phyloP scores from a whole-genome alignment of 1,139 yeast species.

The Hyphopichia khmerensis region DNA sequence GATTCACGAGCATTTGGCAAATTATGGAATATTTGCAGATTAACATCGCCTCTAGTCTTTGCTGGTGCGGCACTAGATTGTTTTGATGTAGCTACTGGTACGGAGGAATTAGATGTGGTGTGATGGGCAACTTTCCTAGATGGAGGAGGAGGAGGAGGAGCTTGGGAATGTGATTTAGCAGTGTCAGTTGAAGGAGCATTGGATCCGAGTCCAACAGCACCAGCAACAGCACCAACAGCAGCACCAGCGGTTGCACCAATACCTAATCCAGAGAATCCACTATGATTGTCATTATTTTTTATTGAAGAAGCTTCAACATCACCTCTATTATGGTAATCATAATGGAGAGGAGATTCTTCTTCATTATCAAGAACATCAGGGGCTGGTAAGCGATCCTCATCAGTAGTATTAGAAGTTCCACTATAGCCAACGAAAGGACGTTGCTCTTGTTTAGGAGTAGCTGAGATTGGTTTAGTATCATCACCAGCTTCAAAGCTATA shows the following conservation, averaged over 20 bases:
- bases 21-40: slow-evolving; percentile 55
- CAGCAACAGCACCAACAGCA: background rate
- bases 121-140: slow-evolving; percentile 58
- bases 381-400: slow-evolving; percentile 14
- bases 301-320: background rate
- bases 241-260: slow-evolving; percentile 2
- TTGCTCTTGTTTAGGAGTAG: slow-evolving; percentile 24
- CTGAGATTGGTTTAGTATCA: slow-evolving; percentile 30
- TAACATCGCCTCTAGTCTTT: slow-evolving; percentile 42
- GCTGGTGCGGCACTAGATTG: background rate
- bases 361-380: slow-evolving; percentile 12
- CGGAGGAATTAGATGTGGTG: slow-evolving; percentile 10
- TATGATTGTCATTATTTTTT: slow-evolving; percentile 3
- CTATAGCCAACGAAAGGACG: background rate
- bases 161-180: background rate
- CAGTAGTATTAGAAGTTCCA: background rate
- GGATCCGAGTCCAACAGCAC: background rate
- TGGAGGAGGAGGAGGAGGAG: slow-evolving; percentile 75
- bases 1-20: slow-evolving; percentile 45
- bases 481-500: slow-evolving; percentile 48
- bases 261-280: background rate
- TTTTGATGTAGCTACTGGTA: slow-evolving; percentile 6
- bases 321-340: slow-evolving; percentile 4
- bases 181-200: background rate
- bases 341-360: slow-evolving; percentile 6